Evolutionary conservation across 805 yeast species (phyloP).

Genomic region (Trichomonascus vanleenenianus): DNA sequence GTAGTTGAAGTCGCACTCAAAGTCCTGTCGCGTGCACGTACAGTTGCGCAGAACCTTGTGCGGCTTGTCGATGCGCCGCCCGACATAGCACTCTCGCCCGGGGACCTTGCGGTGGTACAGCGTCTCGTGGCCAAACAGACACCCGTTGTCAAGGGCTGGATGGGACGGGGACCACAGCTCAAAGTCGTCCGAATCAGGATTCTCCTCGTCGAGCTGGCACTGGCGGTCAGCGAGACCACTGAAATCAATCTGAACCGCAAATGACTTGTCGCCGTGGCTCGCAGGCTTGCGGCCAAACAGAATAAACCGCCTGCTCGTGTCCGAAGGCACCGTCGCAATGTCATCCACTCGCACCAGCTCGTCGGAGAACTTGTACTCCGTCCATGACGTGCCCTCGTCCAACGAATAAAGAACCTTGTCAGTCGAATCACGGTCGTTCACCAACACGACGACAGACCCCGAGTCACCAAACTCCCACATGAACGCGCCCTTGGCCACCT

Average conservation of each 20-base stretch:
- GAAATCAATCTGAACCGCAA: constrained; percentile 52
- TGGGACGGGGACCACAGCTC: constrained; percentile 56
- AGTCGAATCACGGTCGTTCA: constrained; percentile 50
- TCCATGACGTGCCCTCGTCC: constrained; percentile 79
- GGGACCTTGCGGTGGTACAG: constrained; percentile 51
- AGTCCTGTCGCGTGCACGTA: constrained; percentile 78
- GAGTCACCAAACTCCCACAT: constrained; percentile 98
- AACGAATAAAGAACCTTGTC: constrained; percentile 55
- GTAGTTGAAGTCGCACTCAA: constrained; percentile 89
- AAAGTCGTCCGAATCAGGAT: constrained; percentile 47
- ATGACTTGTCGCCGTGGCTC: constrained; percentile 39
- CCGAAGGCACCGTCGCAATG: constrained; percentile 80
- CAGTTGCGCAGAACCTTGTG: constrained; percentile 57
- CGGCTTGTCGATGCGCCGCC: constrained; percentile 48
- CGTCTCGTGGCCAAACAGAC: constrained; percentile 67
- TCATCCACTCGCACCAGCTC: constrained; percentile 53
- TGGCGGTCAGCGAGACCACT: constrained; percentile 42
- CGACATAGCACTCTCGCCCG: constrained; percentile 55
- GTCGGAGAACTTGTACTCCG: constrained; percentile 52
- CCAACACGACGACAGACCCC: constrained; percentile 77
- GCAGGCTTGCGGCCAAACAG: constrained; percentile 47
- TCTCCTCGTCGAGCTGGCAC: constrained; percentile 43
- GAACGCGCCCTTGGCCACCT: constrained; percentile 60
- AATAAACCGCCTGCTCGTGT: constrained; percentile 73
- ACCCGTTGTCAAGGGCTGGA: constrained; percentile 39